Percentiles rank a stretch among this genome's conserved stretches.
These are phyloP conservation scores for Quercus cerris DNA, from an alignment of 306 rosid genomes.

Conservation along the genomic window DNA sequence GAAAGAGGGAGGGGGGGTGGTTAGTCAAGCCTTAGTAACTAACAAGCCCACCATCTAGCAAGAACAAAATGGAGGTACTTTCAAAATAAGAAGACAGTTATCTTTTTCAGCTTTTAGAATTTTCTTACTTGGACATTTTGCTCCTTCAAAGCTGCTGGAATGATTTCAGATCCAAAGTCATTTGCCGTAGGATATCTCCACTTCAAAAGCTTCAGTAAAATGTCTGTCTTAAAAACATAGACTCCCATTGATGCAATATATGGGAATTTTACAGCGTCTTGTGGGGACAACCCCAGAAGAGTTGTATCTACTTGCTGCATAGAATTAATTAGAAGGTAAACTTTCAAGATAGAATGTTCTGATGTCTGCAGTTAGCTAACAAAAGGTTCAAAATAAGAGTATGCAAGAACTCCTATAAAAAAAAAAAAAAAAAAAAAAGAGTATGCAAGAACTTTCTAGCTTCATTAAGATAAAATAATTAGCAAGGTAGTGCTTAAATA, in stretches of 20 bases:
- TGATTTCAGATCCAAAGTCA: conserved; percentile 95
- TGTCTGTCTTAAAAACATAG: conserved; percentile 74
- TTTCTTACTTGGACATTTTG: conserved; percentile 73
- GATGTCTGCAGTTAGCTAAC: background rate
- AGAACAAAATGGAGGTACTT: background rate
- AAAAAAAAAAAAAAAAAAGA: too few relatives aligned
- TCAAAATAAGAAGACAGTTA: background rate
- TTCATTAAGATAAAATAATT: background rate
- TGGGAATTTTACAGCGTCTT: conserved; percentile 54
- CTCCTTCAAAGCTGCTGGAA: conserved; percentile 82
- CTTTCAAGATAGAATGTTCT: background rate
- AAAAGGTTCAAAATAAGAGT: background rate
- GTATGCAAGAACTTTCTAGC: background rate
- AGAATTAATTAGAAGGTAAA: conserved; percentile 13
- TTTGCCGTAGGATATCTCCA: conserved; percentile 85
- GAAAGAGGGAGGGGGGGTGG: too few relatives aligned
- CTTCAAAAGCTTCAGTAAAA: conserved; percentile 71
- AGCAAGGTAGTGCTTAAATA: conserved; percentile 1
- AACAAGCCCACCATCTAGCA: background rate
- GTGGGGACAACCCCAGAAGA: conserved; percentile 60
- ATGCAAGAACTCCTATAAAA: background rate
- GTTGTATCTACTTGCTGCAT: conserved; percentile 79
- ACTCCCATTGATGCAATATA: conserved; percentile 97
- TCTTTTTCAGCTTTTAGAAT: background rate
- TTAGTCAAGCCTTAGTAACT: background rate